phyloP scores from a whole-genome alignment of 305 asterid genomes.

The Solanum hybrid region DNA sequence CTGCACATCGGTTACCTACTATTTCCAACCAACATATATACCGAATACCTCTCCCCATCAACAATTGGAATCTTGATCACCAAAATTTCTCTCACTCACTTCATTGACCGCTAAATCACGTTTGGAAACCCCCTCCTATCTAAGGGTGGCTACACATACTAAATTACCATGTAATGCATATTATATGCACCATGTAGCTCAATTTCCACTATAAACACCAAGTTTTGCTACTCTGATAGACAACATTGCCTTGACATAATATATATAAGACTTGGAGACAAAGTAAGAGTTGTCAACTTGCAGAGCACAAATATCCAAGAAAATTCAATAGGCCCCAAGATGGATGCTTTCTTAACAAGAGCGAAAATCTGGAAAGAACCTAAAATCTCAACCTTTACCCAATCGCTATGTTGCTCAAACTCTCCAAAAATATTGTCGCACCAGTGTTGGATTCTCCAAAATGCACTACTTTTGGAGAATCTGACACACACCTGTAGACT shows the following conservation, averaged over 20 bases:
- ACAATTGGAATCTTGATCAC: neutral
- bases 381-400: neutral
- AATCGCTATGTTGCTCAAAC: neutral
- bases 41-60: no score
- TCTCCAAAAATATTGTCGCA: neutral
- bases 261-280: neutral
- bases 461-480: neutral
- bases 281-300: neutral
- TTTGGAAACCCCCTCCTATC: neutral
- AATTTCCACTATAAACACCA: neutral
- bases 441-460: neutral
- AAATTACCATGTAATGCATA: neutral
- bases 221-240: neutral
- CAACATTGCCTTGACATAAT: neutral
- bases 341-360: neutral
- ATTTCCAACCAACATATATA: no score
- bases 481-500: neutral
- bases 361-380: neutral
- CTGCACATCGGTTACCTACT: neutral
- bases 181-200: neutral
- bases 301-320: neutral
- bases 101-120: neutral
- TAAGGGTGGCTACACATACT: neutral
- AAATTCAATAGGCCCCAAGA: neutral
- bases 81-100: neutral